phyloP scores from a whole-genome alignment of 2,329 filamentous ascomycete genomes.

The Hypoxylon rubiginosum region DNA sequence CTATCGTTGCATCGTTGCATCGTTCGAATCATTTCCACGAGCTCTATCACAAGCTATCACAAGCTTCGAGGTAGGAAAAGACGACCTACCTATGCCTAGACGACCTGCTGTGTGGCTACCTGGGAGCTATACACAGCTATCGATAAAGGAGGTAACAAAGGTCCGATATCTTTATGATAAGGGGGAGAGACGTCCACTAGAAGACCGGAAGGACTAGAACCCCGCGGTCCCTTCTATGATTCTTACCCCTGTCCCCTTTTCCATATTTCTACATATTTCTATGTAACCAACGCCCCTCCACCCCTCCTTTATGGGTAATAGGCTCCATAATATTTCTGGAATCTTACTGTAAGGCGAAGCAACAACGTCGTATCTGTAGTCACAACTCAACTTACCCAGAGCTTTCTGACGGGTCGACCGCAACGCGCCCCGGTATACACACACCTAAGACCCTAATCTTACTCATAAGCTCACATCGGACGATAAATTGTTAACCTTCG shows the following conservation, averaged over 20 bases:
- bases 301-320: constrained; percentile 9
- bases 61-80: no score
- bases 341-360: constrained; percentile 39
- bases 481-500: constrained; percentile 3
- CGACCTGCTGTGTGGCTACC: no score
- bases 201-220: neutral
- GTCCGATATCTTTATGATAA: constrained; percentile 1
- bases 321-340: constrained; percentile 29
- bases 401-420: constrained; percentile 7
- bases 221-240: no score
- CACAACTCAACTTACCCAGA: constrained; percentile 7
- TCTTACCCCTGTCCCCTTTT: no score
- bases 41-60: neutral
- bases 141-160: constrained; percentile 21
- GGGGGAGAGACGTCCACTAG: no score
- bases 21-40: neutral
- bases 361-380: constrained; percentile 27
- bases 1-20: neutral
- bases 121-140: constrained; percentile 4
- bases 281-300: constrained; percentile 1
- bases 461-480: constrained; percentile 30
- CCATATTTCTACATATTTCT: no score
- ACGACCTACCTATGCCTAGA: no score
- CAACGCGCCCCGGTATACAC: neutral
- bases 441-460: constrained; percentile 25